Conservation (phyloP, 306 rosid species). For the Begonia masoniana region DNA sequence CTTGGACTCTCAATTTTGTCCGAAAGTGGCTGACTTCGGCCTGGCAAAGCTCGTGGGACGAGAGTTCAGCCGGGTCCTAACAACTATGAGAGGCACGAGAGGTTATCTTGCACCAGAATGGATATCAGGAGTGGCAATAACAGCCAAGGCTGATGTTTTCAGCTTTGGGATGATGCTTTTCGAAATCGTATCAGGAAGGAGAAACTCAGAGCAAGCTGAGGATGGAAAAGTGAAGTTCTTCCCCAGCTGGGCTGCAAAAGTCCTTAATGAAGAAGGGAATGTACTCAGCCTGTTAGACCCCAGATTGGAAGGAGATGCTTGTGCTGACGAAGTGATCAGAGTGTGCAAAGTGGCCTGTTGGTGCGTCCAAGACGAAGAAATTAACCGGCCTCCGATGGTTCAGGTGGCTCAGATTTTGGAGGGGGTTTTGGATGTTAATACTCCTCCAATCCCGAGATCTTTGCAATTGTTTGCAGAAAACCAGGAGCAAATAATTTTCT, state of each 20-base stretch:
- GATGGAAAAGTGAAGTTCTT: slow-evolving; percentile 49
- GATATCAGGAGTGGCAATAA: slow-evolving; percentile 75
- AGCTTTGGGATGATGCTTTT: slow-evolving; percentile 95
- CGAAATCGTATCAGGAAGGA: slow-evolving; percentile 60
- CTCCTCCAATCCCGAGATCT: slow-evolving; percentile 55
- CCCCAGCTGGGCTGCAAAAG: slow-evolving; percentile 41
- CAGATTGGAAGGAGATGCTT: slow-evolving; percentile 35
- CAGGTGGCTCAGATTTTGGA: slow-evolving; percentile 79
- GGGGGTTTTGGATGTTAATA: slow-evolving; percentile 32
- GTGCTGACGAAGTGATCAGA: slow-evolving; percentile 32
- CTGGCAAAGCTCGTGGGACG: slow-evolving; percentile 83
- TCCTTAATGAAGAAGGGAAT: slow-evolving; percentile 27
- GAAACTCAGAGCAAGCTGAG: slow-evolving; percentile 55
- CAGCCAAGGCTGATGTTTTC: slow-evolving; percentile 81
- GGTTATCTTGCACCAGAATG: slow-evolving; percentile 91
- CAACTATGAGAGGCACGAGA: slow-evolving; percentile 92
- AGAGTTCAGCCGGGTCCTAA: slow-evolving; percentile 76
- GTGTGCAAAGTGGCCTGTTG: slow-evolving; percentile 62
- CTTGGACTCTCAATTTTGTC: slow-evolving; percentile 49
- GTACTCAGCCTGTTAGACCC: slow-evolving; percentile 42
- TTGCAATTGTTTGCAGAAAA: slow-evolving; percentile 37
- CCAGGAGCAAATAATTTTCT: slow-evolving; percentile 41
- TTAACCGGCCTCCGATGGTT: slow-evolving; percentile 64
- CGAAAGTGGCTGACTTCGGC: slow-evolving; percentile 84
- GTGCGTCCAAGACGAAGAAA: slow-evolving; percentile 79